phyloP scores from a whole-genome alignment of 2,329 filamentous ascomycete genomes.

The Aspergillus pseudotamarii region DNA sequence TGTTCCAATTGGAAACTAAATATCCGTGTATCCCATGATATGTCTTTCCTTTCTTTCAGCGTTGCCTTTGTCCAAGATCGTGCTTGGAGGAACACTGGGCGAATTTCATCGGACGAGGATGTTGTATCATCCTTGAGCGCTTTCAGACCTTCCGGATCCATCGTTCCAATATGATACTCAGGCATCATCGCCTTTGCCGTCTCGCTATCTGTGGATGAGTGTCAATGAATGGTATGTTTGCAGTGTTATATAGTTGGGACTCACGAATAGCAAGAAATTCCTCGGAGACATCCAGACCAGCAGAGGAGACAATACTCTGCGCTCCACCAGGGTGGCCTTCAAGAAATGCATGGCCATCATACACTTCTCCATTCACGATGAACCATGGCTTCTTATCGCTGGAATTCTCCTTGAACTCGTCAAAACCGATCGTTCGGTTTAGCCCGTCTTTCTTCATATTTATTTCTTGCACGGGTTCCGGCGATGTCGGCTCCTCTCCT shows the following conservation, averaged over 20 bases:
- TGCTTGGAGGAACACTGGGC: constrained; percentile 69
- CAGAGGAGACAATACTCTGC: constrained; percentile 78
- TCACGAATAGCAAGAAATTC: constrained; percentile 91
- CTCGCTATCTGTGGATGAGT: constrained; percentile 72
- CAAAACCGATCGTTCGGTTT: constrained; percentile 64
- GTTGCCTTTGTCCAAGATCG: constrained; percentile 73
- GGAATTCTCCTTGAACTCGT: constrained; percentile 72
- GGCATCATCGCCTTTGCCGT: constrained; percentile 91
- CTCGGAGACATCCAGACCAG: constrained; percentile 80
- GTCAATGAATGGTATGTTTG: constrained; percentile 24
- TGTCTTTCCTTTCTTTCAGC: constrained; percentile 66
- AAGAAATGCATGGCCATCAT: constrained; percentile 80
- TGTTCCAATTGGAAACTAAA: constrained; percentile 82
- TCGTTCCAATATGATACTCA: constrained; percentile 78
- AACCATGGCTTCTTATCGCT: constrained; percentile 76
- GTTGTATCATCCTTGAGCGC: constrained; percentile 54
- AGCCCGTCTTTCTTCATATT: constrained; percentile 74
- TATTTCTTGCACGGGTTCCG: constrained; percentile 65
- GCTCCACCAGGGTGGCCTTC: constrained; percentile 84
- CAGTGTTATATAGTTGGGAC: constrained; percentile 37
- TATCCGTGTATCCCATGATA: constrained; percentile 78
- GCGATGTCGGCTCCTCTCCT: constrained; percentile 47
- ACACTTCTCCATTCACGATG: constrained; percentile 83
- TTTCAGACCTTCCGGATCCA: constrained; percentile 63
- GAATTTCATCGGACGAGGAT: constrained; percentile 47